Evolutionary conservation across 2,329 filamentous ascomycete genomes (phyloP).

Genomic region (Trichoderma arundinaceum): DNA sequence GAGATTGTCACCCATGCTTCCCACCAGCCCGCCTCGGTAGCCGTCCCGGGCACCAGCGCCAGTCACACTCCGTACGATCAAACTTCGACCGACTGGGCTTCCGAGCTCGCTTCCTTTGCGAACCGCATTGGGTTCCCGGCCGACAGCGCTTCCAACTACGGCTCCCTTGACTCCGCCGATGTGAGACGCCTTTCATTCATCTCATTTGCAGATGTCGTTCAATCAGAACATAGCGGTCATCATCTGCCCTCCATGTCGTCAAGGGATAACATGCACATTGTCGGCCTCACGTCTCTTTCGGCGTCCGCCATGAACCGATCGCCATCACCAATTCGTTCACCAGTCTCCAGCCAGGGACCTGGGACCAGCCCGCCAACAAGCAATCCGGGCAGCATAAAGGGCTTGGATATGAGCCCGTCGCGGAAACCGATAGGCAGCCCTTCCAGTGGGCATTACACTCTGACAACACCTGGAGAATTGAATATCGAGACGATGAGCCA

Average conservation of each 20-base stretch:
- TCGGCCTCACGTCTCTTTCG: constrained; percentile 67
- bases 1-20: constrained; percentile 89
- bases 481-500: constrained; percentile 95
- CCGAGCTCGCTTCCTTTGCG: constrained; percentile 62
- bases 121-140: constrained; percentile 51
- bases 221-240: constrained; percentile 74
- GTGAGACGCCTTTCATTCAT: constrained; percentile 90
- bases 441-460: constrained; percentile 57
- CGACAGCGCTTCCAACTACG: constrained; percentile 76
- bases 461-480: constrained; percentile 64
- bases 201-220: constrained; percentile 94
- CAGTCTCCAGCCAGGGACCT: constrained; percentile 71
- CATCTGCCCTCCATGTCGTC: constrained; percentile 57
- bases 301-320: constrained; percentile 66
- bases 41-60: constrained; percentile 60
- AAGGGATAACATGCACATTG: constrained; percentile 72
- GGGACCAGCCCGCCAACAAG: constrained; percentile 77
- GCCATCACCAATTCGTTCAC: constrained; percentile 80
- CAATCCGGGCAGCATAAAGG: constrained; percentile 75
- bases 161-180: constrained; percentile 74
- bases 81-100: constrained; percentile 57
- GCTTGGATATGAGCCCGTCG: constrained; percentile 71
- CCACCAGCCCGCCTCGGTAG: constrained; percentile 77
- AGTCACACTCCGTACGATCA: constrained; percentile 48
- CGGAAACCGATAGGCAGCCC: constrained; percentile 68